Percentiles rank a stretch among this genome's conserved stretches.
These are phyloP conservation scores for Dalbergia cochinchinensis DNA, from an alignment of 306 rosid genomes.

Conservation along the genomic window DNA sequence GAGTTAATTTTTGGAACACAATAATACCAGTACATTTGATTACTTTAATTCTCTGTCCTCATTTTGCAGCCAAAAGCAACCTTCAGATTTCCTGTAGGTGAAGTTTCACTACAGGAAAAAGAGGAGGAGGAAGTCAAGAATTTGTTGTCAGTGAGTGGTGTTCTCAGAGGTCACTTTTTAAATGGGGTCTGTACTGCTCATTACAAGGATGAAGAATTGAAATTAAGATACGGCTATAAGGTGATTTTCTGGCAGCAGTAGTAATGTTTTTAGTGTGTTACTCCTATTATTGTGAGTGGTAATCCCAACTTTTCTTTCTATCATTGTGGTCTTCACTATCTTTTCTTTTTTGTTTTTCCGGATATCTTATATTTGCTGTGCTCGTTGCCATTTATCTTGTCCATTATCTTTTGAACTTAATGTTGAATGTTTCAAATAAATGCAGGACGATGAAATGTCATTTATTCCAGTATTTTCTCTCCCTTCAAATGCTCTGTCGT, in stretches of 20 bases:
- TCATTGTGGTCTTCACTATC: not conserved
- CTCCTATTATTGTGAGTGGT: not conserved
- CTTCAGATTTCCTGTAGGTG: slow-evolving; percentile 84
- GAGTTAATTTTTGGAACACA: not conserved
- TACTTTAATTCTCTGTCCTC: slow-evolving; percentile 3
- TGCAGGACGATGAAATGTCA: slow-evolving; percentile 90
- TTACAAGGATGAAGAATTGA: slow-evolving; percentile 75
- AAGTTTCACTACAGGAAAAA: slow-evolving; percentile 76
- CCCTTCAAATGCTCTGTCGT: slow-evolving; percentile 85
- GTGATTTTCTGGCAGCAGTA: slow-evolving; percentile 45
- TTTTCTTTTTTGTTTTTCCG: not conserved
- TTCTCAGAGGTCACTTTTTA: slow-evolving; percentile 62
- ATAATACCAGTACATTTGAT: not conserved
- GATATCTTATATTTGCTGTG: slow-evolving; percentile 2
- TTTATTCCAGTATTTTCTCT: slow-evolving; percentile 77
- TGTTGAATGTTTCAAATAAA: slow-evolving; percentile 39
- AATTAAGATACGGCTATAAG: slow-evolving; percentile 79
- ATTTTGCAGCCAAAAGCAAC: slow-evolving; percentile 90
- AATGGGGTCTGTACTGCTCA: slow-evolving; percentile 78
- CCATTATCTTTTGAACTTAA: slow-evolving; percentile 19
- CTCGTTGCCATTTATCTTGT: slow-evolving; percentile 5
- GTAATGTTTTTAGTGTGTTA: not conserved
- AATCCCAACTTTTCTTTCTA: not conserved
- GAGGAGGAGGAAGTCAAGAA: slow-evolving; percentile 64
- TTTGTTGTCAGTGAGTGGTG: slow-evolving; percentile 67